Percentiles rank a stretch among this genome's conserved stretches.
phyloP scores from a whole-genome alignment of 768 basidiomycete species.

The Rhodotorula diobovata region DNA sequence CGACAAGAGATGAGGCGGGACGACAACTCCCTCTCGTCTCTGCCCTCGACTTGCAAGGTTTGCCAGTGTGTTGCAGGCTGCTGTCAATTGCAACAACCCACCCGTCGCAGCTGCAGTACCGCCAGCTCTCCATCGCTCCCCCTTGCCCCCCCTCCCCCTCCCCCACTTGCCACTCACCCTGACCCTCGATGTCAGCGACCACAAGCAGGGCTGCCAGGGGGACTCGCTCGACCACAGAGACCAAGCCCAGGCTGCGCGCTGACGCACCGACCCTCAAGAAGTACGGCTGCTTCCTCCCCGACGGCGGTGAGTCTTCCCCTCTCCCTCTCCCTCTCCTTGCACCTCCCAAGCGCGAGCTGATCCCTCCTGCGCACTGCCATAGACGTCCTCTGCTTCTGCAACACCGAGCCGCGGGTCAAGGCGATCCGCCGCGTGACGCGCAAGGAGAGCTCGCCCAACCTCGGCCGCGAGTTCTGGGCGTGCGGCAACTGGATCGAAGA shows the following conservation, averaged over 20 bases:
- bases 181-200: too few species aligned
- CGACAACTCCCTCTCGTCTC: too few species aligned
- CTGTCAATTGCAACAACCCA: too few species aligned
- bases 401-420: slow-evolving; percentile 20
- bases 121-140: too few species aligned
- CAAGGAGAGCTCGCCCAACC: slow-evolving; percentile 21
- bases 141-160: too few species aligned
- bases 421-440: slow-evolving; percentile 13
- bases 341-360: background rate
- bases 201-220: too few species aligned
- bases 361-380: rapidly evolving
- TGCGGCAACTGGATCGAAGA: slow-evolving; percentile 29
- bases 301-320: slow-evolving; percentile 5
- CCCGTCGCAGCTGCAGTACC: too few species aligned
- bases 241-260: background rate
- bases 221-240: too few species aligned
- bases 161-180: too few species aligned
- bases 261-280: background rate
- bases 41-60: too few species aligned
- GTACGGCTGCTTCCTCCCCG: slow-evolving; percentile 8
- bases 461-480: slow-evolving; percentile 27
- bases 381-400: slow-evolving; percentile 25
- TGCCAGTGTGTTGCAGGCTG: too few species aligned
- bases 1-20: too few species aligned
- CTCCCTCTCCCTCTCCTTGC: background rate